These are phyloP conservation scores for Raffaelea arxii DNA, from an alignment of 2,329 filamentous ascomycete genomes.

Conservation along the genomic window DNA sequence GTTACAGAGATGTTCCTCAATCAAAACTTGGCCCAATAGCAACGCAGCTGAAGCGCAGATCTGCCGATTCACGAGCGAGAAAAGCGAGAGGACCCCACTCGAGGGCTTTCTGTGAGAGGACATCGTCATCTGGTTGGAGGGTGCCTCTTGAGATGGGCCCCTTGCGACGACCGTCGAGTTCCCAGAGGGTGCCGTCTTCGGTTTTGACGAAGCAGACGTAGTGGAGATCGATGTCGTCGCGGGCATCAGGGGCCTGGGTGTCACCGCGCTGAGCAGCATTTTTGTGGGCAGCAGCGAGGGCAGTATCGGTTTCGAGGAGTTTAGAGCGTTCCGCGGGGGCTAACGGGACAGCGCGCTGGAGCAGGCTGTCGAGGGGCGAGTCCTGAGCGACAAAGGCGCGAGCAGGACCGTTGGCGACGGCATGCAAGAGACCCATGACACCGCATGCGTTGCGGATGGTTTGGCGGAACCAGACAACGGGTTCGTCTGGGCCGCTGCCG, in stretches of 20 bases:
- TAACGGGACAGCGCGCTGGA: conserved; percentile 62
- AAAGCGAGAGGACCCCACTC: conserved; percentile 55
- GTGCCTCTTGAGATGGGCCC: conserved; percentile 46
- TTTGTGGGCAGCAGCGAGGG: conserved; percentile 69
- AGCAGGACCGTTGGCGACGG: conserved; percentile 66
- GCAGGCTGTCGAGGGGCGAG: conserved; percentile 53
- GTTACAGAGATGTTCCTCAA: no score
- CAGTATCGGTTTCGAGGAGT: conserved; percentile 66
- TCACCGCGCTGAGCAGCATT: conserved; percentile 69
- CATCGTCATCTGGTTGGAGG: conserved; percentile 54
- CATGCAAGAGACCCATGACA: conserved; percentile 79
- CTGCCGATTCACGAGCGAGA: conserved; percentile 41
- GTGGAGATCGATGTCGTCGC: conserved; percentile 83
- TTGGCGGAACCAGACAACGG: conserved; percentile 89
- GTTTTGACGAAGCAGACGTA: conserved; percentile 90
- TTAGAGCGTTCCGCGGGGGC: conserved; percentile 56
- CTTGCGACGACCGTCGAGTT: conserved; percentile 50
- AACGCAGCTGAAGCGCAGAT: conserved; percentile 50
- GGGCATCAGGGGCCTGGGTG: conserved; percentile 65
- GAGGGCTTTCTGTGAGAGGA: conserved; percentile 66
- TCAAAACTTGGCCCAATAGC: conserved; percentile 43
- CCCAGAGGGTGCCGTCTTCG: conserved; percentile 51
- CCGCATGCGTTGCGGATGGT: conserved; percentile 93
- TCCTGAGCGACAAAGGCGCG: conserved; percentile 46
- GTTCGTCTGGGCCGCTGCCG: conserved; percentile 58